A percentile compares a stretch with the other conserved stretches of the same genome.
phyloP scores from a whole-genome alignment of 1,139 yeast species.

The Barnettozyma hawaiiensis region DNA sequence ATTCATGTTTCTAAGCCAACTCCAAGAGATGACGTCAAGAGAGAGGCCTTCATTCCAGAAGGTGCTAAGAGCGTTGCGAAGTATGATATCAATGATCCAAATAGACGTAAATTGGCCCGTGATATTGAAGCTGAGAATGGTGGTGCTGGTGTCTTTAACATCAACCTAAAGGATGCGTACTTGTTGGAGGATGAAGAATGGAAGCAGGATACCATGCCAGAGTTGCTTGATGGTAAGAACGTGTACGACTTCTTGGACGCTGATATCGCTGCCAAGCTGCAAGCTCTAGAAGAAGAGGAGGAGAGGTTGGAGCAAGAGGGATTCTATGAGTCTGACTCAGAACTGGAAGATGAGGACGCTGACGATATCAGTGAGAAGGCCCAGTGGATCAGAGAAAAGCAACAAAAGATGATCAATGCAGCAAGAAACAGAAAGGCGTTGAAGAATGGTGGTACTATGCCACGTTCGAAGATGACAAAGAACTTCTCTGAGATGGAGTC shows the following conservation, averaged over 20 bases:
- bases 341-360: slow-evolving; percentile 60
- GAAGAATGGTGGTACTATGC: slow-evolving; percentile 87
- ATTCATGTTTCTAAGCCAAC: slow-evolving; percentile 92
- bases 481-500: slow-evolving; percentile 75
- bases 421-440: slow-evolving; percentile 83
- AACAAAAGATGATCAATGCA: slow-evolving; percentile 85
- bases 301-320: slow-evolving; percentile 91
- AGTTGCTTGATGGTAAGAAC: slow-evolving; percentile 89
- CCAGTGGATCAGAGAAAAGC: slow-evolving; percentile 90
- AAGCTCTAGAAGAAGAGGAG: slow-evolving; percentile 95
- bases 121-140: slow-evolving; percentile 94
- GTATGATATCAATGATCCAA: slow-evolving; percentile 76
- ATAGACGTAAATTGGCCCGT: slow-evolving; percentile 74
- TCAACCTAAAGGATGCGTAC: slow-evolving; percentile 88
- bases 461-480: slow-evolving; percentile 82
- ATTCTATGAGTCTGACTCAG: slow-evolving; percentile 88
- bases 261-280: slow-evolving; percentile 86
- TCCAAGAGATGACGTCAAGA: slow-evolving; percentile 77
- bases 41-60: slow-evolving; percentile 82
- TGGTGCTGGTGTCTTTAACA: slow-evolving; percentile 97
- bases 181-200: slow-evolving; percentile 92
- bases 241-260: slow-evolving; percentile 97
- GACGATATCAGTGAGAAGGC: slow-evolving; percentile 83
- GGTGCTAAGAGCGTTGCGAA: slow-evolving; percentile 52
- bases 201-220: slow-evolving; percentile 98